phyloP scores from a whole-genome alignment of 352 stramenopile species.

The Globisporangium takayamanum region DNA sequence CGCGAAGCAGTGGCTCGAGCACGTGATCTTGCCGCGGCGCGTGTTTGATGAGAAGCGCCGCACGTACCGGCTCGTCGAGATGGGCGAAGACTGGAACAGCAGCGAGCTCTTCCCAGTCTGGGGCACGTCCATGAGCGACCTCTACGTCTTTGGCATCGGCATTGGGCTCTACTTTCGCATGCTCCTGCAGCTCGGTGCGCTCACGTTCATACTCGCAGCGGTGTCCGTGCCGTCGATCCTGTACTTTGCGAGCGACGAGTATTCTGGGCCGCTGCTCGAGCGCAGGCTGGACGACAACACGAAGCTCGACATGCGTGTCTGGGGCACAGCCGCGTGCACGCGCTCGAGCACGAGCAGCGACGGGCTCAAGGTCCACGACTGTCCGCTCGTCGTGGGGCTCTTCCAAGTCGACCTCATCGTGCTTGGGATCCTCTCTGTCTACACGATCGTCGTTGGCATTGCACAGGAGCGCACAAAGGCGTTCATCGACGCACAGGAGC shows the following conservation, averaged over 20 bases:
- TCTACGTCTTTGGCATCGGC: constrained; percentile 69
- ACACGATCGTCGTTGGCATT: constrained; percentile 35
- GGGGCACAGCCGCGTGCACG: constrained; percentile 55
- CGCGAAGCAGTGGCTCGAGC: constrained; percentile 43
- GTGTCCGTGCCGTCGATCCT: constrained; percentile 52
- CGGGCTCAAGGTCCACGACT: constrained; percentile 29
- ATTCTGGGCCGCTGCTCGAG: constrained; percentile 36
- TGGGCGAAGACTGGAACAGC: constrained; percentile 45
- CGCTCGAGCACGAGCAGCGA: constrained; percentile 17
- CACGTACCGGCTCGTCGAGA: constrained; percentile 51
- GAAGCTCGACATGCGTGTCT: constrained; percentile 41
- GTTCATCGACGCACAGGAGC: constrained; percentile 46
- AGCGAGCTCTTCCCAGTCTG: constrained; percentile 63
- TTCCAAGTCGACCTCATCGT: constrained; percentile 53
- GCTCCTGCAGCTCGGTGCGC: constrained; percentile 41
- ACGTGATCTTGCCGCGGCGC: constrained; percentile 52
- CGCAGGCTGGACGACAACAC: constrained; percentile 22
- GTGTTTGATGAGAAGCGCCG: constrained; percentile 30
- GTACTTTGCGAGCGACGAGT: constrained; percentile 62
- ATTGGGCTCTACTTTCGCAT: constrained; percentile 78
- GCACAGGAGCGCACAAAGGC: constrained; percentile 36
- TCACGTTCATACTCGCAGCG: constrained; percentile 49
- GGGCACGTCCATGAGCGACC: constrained; percentile 44
- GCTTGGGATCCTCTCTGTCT: constrained; percentile 39
- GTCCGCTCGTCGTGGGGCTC: constrained; percentile 40